phyloP scores from a whole-genome alignment of 1,139 yeast genomes.

The Suhomyces yuchorum region DNA sequence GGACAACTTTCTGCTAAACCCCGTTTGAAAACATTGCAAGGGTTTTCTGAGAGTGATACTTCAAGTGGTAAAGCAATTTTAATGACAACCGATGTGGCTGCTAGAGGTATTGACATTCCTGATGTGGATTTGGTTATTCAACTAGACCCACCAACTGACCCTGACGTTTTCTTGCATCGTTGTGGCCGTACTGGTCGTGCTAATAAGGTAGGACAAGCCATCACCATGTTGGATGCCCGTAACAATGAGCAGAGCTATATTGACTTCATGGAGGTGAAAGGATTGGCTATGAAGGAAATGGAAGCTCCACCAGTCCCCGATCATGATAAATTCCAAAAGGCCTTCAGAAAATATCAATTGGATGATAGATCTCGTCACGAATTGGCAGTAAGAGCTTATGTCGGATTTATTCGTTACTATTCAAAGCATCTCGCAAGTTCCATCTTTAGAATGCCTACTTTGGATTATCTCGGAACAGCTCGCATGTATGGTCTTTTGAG shows the following conservation, averaged over 20 bases:
- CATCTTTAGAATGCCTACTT: slow-evolving; percentile 71
- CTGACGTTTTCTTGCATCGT: slow-evolving; percentile 89
- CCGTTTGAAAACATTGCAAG: slow-evolving; percentile 67
- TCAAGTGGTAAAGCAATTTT: slow-evolving; percentile 56
- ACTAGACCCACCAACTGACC: slow-evolving; percentile 88
- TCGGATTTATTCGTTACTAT: slow-evolving; percentile 81
- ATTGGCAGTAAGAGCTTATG: slow-evolving; percentile 74
- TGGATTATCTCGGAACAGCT: slow-evolving; percentile 76
- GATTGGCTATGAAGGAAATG: slow-evolving; percentile 53
- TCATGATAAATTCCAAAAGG: slow-evolving; percentile 28
- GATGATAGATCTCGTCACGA: slow-evolving; percentile 82
- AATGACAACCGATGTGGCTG: slow-evolving; percentile 86
- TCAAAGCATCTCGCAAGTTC: slow-evolving; percentile 90
- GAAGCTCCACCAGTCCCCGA: slow-evolving; percentile 25
- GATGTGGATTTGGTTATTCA: slow-evolving; percentile 89
- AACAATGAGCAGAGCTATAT: slow-evolving; percentile 77
- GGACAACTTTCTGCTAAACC: slow-evolving; percentile 81
- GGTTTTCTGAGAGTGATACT: slow-evolving; percentile 53
- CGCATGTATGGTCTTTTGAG: slow-evolving; percentile 77
- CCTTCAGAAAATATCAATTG: slow-evolving; percentile 59
- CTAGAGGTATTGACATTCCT: slow-evolving; percentile 91
- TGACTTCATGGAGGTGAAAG: slow-evolving; percentile 77
- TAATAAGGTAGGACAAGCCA: slow-evolving; percentile 76
- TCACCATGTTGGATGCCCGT: slow-evolving; percentile 68
- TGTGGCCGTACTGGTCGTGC: slow-evolving; percentile 98